These are phyloP conservation scores for Aspergillus calidoustus DNA, from an alignment of 2,329 filamentous ascomycete species.

Conservation along the genomic window DNA sequence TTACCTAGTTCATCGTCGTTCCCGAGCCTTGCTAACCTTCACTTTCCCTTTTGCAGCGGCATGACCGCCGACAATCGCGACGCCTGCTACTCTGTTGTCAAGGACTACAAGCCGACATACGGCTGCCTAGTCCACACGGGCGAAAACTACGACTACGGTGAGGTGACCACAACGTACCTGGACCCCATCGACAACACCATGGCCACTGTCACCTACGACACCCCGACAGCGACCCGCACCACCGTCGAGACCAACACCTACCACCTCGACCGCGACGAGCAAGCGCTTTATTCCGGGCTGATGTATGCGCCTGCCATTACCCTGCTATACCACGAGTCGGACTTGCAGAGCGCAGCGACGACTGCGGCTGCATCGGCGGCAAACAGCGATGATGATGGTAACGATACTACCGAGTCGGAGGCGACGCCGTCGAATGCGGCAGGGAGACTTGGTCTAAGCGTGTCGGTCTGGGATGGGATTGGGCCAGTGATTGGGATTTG, in stretches of 20 bases:
- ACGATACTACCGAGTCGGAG: neutral
- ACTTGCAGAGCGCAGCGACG: neutral
- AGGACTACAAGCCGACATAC: neutral
- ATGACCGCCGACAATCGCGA: neutral
- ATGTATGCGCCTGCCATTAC: neutral
- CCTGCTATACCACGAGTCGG: constrained; percentile 4
- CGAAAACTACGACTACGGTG: constrained; percentile 3
- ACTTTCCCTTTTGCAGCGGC: neutral
- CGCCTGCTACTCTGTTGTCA: constrained; percentile 1
- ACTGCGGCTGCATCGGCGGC: neutral
- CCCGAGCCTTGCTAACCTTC: too few species aligned
- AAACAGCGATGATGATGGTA: neutral
- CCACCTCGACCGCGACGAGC: neutral
- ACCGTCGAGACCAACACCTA: neutral
- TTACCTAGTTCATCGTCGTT: too few species aligned
- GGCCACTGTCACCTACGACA: neutral
- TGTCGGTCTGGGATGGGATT: neutral
- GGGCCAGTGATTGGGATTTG: neutral
- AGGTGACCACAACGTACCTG: neutral
- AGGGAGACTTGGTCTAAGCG: neutral
- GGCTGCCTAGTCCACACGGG: neutral
- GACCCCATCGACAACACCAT: neutral
- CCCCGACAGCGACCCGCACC: neutral
- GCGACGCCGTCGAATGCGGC: neutral
- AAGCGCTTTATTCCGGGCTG: neutral